These are phyloP conservation scores for Pugionium dolabratum DNA, from an alignment of 345 rosid genomes.

Conservation along the genomic window DNA sequence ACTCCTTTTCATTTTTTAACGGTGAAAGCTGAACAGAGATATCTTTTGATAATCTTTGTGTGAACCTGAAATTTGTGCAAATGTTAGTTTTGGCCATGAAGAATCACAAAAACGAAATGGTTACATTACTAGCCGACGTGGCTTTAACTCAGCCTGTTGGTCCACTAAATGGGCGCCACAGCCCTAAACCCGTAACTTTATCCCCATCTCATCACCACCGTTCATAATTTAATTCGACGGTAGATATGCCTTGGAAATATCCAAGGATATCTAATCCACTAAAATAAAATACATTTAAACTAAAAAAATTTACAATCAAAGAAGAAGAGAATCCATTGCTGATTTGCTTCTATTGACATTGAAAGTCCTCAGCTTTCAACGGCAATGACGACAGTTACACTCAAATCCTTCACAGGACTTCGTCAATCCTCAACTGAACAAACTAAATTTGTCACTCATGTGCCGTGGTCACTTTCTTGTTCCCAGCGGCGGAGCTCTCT, in stretches of 20 bases:
- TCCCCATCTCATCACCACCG: conserved; percentile 60
- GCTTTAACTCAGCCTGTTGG: conserved; percentile 32
- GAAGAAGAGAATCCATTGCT: conserved; percentile 30
- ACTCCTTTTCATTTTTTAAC: too few relatives aligned
- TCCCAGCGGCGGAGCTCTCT: conserved; percentile 37
- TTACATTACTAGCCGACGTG: conserved; percentile 39
- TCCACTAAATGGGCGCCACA: conserved; percentile 29
- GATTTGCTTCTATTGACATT: neutral
- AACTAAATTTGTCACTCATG: conserved; percentile 38
- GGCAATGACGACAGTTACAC: conserved; percentile 54
- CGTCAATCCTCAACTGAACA: conserved; percentile 53
- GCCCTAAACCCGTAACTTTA: conserved; percentile 40
- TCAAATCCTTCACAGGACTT: conserved; percentile 82
- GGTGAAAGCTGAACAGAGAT: neutral
- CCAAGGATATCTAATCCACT: conserved; percentile 59
- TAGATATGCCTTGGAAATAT: conserved; percentile 35
- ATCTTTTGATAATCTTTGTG: conserved; percentile 12
- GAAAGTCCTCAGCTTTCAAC: neutral
- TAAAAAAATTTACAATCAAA: conserved; percentile 18
- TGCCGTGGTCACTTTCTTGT: conserved; percentile 26
- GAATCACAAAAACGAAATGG: conserved; percentile 13
- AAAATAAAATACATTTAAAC: conserved; percentile 16
- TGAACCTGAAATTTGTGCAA: conserved; percentile 15
- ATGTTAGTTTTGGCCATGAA: conserved; percentile 19
- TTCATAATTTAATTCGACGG: conserved; percentile 54